These are phyloP conservation scores for Galerina marginata DNA, from an alignment of 768 basidiomycete genomes.

Conservation along the genomic window DNA sequence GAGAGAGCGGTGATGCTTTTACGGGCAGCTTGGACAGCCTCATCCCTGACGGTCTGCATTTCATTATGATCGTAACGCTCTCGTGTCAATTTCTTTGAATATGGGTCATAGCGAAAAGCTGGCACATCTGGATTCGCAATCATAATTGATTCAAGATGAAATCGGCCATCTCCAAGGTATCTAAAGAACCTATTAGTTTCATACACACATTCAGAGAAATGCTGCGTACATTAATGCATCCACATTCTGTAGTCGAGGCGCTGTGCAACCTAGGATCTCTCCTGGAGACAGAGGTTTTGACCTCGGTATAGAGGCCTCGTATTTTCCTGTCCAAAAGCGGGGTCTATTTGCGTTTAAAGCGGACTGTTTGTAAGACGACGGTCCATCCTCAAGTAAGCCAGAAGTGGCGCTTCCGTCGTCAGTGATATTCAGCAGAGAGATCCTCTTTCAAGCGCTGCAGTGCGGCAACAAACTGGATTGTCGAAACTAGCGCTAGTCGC, in stretches of 20 bases:
- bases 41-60: conserved; percentile 78
- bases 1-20: conserved; percentile 55
- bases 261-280: conserved; percentile 96
- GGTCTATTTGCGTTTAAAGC: not conserved
- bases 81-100: conserved; percentile 94
- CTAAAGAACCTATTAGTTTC: conserved; percentile 43
- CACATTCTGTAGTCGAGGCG: conserved; percentile 75
- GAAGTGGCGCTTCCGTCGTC: not conserved
- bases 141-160: conserved; percentile 99
- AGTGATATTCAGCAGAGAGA: conserved; percentile 52
- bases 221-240: conserved; percentile 87
- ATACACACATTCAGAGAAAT: conserved; percentile 1
- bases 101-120: conserved; percentile 98
- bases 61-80: conserved; percentile 89
- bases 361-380: not conserved
- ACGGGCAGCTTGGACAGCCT: conserved; percentile 78
- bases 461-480: conserved; percentile 96
- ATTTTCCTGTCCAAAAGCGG: conserved; percentile 59
- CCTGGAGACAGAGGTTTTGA: conserved; percentile 95
- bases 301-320: conserved; percentile 79
- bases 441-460: conserved; percentile 87
- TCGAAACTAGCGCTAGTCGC: conserved; percentile 90
- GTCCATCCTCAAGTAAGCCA: conserved; percentile 13
- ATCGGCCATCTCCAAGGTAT: conserved; percentile 97
- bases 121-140: conserved; percentile 96